Evolutionary conservation across 2,329 filamentous ascomycete species (phyloP).

Genomic region (Penicillium decumbens): DNA sequence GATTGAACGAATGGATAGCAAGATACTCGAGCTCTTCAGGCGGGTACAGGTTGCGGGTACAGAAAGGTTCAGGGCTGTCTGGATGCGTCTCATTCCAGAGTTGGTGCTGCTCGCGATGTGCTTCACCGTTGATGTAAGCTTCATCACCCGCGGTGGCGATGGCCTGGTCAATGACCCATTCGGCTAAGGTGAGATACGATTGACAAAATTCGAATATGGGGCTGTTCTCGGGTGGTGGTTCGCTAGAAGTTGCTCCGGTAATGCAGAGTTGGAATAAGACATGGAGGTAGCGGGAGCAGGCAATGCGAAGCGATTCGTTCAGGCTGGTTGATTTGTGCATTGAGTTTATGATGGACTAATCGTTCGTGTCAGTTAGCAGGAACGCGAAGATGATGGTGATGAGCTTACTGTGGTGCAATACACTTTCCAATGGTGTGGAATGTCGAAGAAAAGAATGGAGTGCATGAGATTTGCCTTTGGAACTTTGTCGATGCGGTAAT

Average conservation of each 20-base stretch:
- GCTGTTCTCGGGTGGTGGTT: not conserved
- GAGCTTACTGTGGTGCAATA: too few relatives aligned
- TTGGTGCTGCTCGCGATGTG: not conserved
- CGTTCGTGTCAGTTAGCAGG: too few relatives aligned
- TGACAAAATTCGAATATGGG: not conserved
- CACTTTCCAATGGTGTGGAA: too few relatives aligned
- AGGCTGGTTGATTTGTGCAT: too few relatives aligned
- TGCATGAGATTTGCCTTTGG: too few relatives aligned
- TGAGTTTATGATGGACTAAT: too few relatives aligned
- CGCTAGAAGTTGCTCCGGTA: not conserved
- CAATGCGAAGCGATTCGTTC: too few relatives aligned
- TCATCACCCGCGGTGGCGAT: constrained; percentile 20
- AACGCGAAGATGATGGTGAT: too few relatives aligned
- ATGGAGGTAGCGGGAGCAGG: not conserved
- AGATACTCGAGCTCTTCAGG: constrained; percentile 55
- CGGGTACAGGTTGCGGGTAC: constrained; percentile 40
- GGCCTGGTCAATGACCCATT: constrained; percentile 34
- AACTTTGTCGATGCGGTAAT: too few relatives aligned
- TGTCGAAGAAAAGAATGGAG: too few relatives aligned
- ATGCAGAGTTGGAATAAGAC: not conserved
- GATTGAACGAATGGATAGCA: constrained; percentile 53
- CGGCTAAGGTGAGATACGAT: constrained; percentile 26
- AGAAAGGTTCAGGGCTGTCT: not conserved
- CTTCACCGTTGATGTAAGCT: not conserved
- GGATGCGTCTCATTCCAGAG: not conserved